Evolutionary conservation across 2,329 filamentous ascomycete genomes (phyloP), one percentile per base, ranked within the genome.

Genomic region (Pleomassaria siparia): DNA sequence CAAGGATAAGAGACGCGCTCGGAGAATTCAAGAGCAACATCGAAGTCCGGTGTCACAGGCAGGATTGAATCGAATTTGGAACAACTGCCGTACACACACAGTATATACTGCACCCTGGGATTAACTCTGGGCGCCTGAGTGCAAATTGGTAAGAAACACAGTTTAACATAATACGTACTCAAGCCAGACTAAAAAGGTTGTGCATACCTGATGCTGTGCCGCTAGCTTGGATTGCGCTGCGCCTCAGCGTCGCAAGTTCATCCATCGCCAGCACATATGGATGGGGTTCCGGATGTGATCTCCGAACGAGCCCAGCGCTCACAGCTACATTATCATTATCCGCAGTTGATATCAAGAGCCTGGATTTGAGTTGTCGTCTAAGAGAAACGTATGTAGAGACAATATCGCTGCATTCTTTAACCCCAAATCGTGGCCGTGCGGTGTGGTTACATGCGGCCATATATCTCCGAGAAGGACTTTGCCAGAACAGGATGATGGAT

Each of bases 221-320:
- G 37, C 22, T 40, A 10, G 22, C n/a, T 40, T n/a, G 4, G 28
- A 20, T 15, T 10, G 2, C 21, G 20, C 44, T 33, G 36, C 44
- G 44, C 36, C 37, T 35, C 24, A 20, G n/a, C n/a, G n/a, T 25
- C 21, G 33, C 12, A 41, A n/a, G n/a, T n/a, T n/a, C 32, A 32
- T 32, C 12, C 35, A 32, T 29, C 18, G 26, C 37, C 21, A 24
- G 15, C 22, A 30, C 32, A 40, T 16, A 12, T 29, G 15, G 13
- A 20, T 16, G 16, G 13, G 21, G 3, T 35, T n/a, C 18, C 46
- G 46, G 46, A 49, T 41, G 42, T 42, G 21, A 49, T 49, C 18
- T 36, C 46, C 29, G 30, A 49, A n/a, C 10, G 5, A 45, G 36
- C 13, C 30, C 44, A 44, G 46, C 46, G 41, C 22, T 28, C 41